Evolutionary conservation across 805 yeast genomes (phyloP), one percentile per base, ranked within the genome.

Genomic region (Wilhelminamyces savonicus): DNA sequence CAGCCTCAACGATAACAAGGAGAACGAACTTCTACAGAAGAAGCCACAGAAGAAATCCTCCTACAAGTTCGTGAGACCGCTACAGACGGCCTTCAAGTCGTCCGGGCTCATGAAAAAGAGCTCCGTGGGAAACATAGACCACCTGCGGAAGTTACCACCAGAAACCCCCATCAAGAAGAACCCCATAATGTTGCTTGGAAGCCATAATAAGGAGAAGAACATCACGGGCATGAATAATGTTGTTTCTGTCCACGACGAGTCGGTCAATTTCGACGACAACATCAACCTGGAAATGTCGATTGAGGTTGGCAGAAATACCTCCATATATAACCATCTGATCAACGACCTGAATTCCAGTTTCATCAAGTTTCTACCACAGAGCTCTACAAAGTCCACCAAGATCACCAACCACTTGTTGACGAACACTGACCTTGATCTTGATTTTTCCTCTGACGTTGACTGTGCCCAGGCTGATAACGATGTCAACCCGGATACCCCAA

Each of bases 51-150:
- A 35, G 31, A 52, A 51, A 27, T 36, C 52, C 3, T 59, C 65
- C 8, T 83, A 79, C 54, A 72, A 76, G 39, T 73, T 76, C 27
- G 92, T 82, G 14, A 82, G 81, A 48, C 95, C 95, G 3, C 65
- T 85, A 23, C 94, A 84, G 50, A 79, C 88, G 0, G 95, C 92
- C 11, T 85, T 85, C 54, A 69, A 75, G 50, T 72, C 88, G 2
- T 61, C 83, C 0, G 95, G 95, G 0, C 58, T 85, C 21, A 54
- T 78, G 63, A 81, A 56, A 61, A 77, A 54, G 59, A 62, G 50
- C 44, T 52, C 48, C 13, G 35, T 56, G 7, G 29, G 41, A 13
- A 39, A 40, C 14, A 37, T 39, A 21, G 23, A 24, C 9, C 42
- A 25, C 7, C 24, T 13, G 28, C 44, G 52, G 23, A 62, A 61